Base-by-base conservation (phyloP, 2,329 filamentous ascomycete genomes). In the Malbranchea cinnamomea region DNA sequence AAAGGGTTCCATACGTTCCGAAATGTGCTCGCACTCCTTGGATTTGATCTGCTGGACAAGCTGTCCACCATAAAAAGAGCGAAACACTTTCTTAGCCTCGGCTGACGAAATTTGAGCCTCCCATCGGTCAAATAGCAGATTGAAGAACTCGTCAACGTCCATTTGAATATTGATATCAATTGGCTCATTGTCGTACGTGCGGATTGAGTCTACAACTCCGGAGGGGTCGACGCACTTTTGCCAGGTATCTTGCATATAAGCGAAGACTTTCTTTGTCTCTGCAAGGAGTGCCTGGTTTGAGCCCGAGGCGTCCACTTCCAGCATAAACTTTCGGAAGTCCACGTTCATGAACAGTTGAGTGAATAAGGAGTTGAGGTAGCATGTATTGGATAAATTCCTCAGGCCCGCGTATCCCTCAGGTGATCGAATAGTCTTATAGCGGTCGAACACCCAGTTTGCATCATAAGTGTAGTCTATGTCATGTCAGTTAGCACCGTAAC, bases 81-180 rank as follows among this genome's bases (percentile, higher is more conserved):
- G 71, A 40, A 98, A 78, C 13, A 56, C 59, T 39, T 71, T 74
- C 53, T 81, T 92, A 19, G 73, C 71, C n/a, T 73, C 65, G 2
- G 63, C 54, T 6, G 68, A 67, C 11, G 68, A 53, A 40, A 95
- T 72, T 45, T 93, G 82, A 6, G 72, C 70, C 49, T 98, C 91
- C 70, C 84, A 84, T 15, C 84, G 72, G 51, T 92, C 84, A 44
- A 95, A 89, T 0, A 98, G 67, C 4, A 93, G 67, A 45, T 89
- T 93, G 59, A 91, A 95, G 50, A 95, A 98, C 50, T 94, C 85
- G 43, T 95, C 89, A 4, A 94, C 89, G 49, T 98, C 89, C 82
- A 98, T 95, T 53, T 98, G 89, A 35, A 80, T 73, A 33, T 76
- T 73, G 15, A 91, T 76, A 51, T 95, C 84, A 38, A 98, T 91